A percentile compares a stretch with the other conserved stretches of the same genome.
phyloP scores from a whole-genome alignment of 371 early-diverging fungal genomes.

The Mortierella sp. region DNA sequence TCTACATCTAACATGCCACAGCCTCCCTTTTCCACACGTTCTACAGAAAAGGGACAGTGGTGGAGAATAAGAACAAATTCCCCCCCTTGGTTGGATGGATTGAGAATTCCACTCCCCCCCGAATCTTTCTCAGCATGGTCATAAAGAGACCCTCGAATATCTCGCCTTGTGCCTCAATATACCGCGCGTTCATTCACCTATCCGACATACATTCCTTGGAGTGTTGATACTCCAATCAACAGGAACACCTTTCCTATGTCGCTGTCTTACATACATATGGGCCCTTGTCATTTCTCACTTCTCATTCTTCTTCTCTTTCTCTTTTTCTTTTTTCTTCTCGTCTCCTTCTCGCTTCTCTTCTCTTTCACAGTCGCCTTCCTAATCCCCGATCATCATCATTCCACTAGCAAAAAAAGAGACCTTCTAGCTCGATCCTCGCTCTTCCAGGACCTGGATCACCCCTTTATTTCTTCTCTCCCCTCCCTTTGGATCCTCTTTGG shows the following conservation, averaged over 20 bases:
- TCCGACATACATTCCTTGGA: neutral
- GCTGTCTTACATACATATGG: slow-evolving; percentile 12
- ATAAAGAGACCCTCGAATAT: neutral
- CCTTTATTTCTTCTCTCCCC: neutral
- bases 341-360: neutral
- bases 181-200: neutral
- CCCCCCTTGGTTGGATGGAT: slow-evolving; percentile 14
- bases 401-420: neutral
- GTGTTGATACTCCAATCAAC: neutral
- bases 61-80: neutral
- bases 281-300: neutral
- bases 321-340: neutral
- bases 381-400: neutral
- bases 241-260: neutral
- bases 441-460: neutral
- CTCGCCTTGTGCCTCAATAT: neutral
- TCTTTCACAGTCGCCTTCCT: neutral
- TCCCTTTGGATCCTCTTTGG: neutral
- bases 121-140: neutral
- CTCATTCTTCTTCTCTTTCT: neutral
- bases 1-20: neutral
- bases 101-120: slow-evolving; percentile 33
- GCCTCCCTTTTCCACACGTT: slow-evolving; percentile 4
- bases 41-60: neutral
- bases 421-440: neutral